Evolutionary conservation across 768 basidiomycete genomes (phyloP).

Genomic region (Daedaleopsis sinensis): DNA sequence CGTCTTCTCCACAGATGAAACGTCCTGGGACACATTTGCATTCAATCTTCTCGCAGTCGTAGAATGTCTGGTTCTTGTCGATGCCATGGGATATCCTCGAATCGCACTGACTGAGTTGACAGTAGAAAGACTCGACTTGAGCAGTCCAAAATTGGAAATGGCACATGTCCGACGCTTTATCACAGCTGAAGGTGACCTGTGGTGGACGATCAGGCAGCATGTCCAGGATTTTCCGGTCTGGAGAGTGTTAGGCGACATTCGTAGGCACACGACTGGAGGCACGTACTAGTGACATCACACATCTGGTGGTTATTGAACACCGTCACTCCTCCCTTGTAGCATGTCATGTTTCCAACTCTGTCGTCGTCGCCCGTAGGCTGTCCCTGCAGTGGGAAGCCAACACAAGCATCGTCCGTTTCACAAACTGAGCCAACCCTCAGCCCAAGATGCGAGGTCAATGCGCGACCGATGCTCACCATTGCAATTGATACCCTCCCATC

Average conservation of each 20-base stretch:
- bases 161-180: conserved; percentile 62
- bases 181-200: conserved; percentile 96
- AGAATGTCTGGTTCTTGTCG: conserved; percentile 72
- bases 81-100: conserved; percentile 52
- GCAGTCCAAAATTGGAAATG: conserved; percentile 99
- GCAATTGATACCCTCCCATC: conserved; percentile 96
- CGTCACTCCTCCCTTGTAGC: conserved; percentile 90
- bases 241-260: neutral
- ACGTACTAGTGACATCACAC: conserved; percentile 96
- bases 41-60: conserved; percentile 81
- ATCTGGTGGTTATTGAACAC: conserved; percentile 97
- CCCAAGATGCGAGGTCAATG: neutral
- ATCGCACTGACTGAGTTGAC: conserved; percentile 74
- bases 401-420: conserved; percentile 77
- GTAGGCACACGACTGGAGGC: neutral
- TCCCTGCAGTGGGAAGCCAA: conserved; percentile 70
- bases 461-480: conserved; percentile 64
- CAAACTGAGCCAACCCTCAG: conserved; percentile 61
- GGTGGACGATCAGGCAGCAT: conserved; percentile 90
- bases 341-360: conserved; percentile 73
- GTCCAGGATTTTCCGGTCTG: conserved; percentile 94
- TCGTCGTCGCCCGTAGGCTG: conserved; percentile 41
- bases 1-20: conserved; percentile 95
- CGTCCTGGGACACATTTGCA: conserved; percentile 93
- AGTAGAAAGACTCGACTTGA: conserved; percentile 94